A percentile compares a stretch with the other conserved stretches of the same genome.
Evolutionary conservation across 345 rosid species (phyloP).

Genomic region (Lumnitzera racemosa): DNA sequence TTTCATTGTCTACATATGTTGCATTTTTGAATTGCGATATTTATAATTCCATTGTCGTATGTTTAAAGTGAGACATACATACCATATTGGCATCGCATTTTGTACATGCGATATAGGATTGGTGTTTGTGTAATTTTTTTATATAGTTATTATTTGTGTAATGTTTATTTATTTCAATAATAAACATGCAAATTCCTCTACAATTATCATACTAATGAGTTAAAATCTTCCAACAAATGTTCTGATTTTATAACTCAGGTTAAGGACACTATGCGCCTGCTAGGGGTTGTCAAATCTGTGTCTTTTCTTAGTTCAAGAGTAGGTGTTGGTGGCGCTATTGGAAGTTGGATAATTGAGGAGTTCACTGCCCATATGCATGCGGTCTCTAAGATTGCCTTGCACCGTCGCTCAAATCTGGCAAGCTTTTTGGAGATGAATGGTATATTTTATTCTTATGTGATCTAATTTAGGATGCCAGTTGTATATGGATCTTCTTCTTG

Average conservation of each 20-base stretch:
- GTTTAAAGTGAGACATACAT: too few relatives aligned
- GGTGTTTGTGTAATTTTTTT: too few relatives aligned
- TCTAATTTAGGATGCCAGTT: too few relatives aligned
- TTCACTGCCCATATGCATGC: conserved; percentile 95
- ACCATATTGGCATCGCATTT: too few relatives aligned
- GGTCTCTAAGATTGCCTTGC: conserved; percentile 92
- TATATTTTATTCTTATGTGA: conserved; percentile 12
- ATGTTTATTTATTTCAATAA: too few relatives aligned
- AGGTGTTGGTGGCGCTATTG: conserved; percentile 63
- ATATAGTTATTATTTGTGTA: too few relatives aligned
- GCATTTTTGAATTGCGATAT: too few relatives aligned
- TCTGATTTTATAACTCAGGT: conserved; percentile 31
- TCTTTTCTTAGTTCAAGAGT: conserved; percentile 64
- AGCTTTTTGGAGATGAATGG: conserved; percentile 74
- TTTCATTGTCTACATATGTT: too few relatives aligned
- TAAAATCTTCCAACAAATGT: background rate
- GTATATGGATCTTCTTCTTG: too few relatives aligned
- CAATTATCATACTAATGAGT: background rate
- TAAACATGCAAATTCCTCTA: too few relatives aligned
- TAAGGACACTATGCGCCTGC: conserved; percentile 90
- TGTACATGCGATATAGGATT: too few relatives aligned
- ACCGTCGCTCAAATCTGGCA: conserved; percentile 78
- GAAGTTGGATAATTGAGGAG: conserved; percentile 84
- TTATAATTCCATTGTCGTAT: too few relatives aligned
- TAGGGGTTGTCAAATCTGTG: conserved; percentile 86